These are phyloP conservation scores for Sclerotiophoma versabilis DNA, from an alignment of 2,329 filamentous ascomycete genomes.

Conservation along the genomic window DNA sequence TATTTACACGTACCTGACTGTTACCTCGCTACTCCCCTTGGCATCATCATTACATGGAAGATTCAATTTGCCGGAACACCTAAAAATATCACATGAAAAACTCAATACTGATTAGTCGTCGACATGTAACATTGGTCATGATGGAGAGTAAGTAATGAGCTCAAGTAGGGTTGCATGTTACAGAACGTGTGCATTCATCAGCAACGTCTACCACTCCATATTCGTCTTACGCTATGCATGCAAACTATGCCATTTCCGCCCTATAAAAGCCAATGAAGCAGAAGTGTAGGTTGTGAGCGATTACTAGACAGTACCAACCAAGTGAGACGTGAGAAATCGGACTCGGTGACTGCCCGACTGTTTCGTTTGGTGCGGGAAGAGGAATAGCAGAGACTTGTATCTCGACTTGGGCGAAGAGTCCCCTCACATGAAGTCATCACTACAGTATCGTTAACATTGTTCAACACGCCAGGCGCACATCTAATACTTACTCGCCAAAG, in stretches of 20 bases:
- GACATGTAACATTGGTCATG: background rate
- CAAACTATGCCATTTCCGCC: slow-evolving; percentile 16
- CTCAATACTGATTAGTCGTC: background rate
- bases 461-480: background rate
- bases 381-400: slow-evolving; percentile 7
- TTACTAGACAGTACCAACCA: background rate
- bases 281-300: slow-evolving; percentile 5
- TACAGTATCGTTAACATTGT: slow-evolving; percentile 31
- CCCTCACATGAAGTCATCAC: slow-evolving; percentile 51
- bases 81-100: background rate
- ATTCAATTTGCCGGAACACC: background rate
- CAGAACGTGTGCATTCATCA: slow-evolving; percentile 1
- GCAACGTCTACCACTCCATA: slow-evolving; percentile 8
- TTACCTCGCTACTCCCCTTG: slow-evolving; percentile 7
- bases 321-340: background rate
- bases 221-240: slow-evolving; percentile 17
- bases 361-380: slow-evolving; percentile 16
- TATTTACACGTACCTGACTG: background rate
- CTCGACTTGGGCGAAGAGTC: background rate
- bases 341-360: slow-evolving; percentile 16
- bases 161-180: background rate
- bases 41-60: slow-evolving; percentile 3
- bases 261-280: slow-evolving; percentile 13
- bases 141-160: background rate
- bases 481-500: slow-evolving; percentile 79